Conservation (phyloP, 2,329 filamentous ascomycete genomes). For the Teratosphaeria epicoccoides region DNA sequence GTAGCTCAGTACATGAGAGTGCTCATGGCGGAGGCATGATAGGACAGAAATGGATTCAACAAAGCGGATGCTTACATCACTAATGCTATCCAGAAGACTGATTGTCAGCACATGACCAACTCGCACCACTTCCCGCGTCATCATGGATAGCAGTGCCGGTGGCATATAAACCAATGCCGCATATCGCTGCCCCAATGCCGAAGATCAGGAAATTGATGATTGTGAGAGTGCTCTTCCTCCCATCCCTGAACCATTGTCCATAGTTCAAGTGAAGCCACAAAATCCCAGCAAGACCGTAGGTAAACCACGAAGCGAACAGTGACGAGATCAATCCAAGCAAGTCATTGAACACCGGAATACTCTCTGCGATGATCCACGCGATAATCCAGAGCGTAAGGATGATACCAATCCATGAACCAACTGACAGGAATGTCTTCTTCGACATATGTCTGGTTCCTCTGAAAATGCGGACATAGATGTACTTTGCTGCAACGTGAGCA, state of each 20-base stretch:
- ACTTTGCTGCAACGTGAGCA: conserved; percentile 42
- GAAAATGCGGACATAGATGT: conserved; percentile 43
- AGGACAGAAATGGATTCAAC: too few species aligned
- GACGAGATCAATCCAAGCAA: conserved; percentile 41
- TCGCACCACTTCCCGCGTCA: conserved; percentile 22
- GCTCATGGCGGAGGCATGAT: too few species aligned
- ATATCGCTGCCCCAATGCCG: conserved; percentile 39
- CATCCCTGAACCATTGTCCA: conserved; percentile 30
- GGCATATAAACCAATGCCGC: conserved; percentile 29
- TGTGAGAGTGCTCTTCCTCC: conserved; percentile 24
- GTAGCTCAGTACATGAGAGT: too few species aligned
- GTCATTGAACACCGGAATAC: conserved; percentile 46
- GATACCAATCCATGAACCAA: conserved; percentile 38
- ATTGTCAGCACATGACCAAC: not conserved
- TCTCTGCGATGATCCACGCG: conserved; percentile 36
- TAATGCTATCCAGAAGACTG: not conserved
- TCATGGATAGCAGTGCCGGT: conserved; percentile 32
- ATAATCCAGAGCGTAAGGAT: conserved; percentile 37
- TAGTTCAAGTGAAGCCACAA: conserved; percentile 44
- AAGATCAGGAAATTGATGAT: conserved; percentile 33
- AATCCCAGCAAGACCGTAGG: conserved; percentile 33
- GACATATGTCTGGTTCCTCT: conserved; percentile 37
- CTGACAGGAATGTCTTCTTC: conserved; percentile 37
- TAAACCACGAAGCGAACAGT: conserved; percentile 44
- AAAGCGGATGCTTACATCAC: not conserved